Base-by-base conservation (phyloP, 1,139 yeast species). In the Pichia sp. region DNA sequence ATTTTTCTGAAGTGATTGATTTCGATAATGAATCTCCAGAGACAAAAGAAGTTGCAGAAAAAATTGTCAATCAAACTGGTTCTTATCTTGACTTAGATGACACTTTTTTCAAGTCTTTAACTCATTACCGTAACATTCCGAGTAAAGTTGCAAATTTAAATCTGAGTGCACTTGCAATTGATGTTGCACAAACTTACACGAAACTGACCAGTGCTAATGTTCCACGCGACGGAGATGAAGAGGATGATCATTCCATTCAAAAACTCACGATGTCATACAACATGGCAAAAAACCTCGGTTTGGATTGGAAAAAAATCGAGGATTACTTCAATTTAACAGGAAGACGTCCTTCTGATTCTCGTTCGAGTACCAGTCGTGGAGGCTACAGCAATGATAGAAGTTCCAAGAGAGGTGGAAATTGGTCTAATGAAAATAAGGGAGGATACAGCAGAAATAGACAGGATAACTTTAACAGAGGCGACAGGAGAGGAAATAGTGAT, bases 1-100 rank as follows among this genome's bases (percentile, higher is more conserved):
- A 64, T 18, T 81, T 85, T 57, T 62, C 72, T 22, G 74, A 77
- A 48, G 72, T 65, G 46, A 61, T 47, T 23, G 53, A 53, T 22
- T 53, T 55, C 30, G 53, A 56, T 50, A 18, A 34, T n/a, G 19
- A 36, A 6, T 51, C 49, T 10, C 43, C 52, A 3, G 52, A 40
- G 19, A 44, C 54, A 21, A 10, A 40, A 31, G 69, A 66, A 34
- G 57, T 69, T 49, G 70, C 71, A 30, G 53, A 56, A 3, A 50
- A 60, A 36, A 57, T 74, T 44, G 57, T 61, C 42, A 52, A 60
- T 18, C 48, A 49, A 31, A 55, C 63, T 16, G 58, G 60, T 8
- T 64, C 64, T 34, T 59, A 61, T 41, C 60, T 56, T 46, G 60
- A 64, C 13, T 50, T 62, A 23, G 66, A 65, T 21, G 60, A 61